Conservation (phyloP, 257 asterid species). For the Lithospermum erythrorhizon region DNA sequence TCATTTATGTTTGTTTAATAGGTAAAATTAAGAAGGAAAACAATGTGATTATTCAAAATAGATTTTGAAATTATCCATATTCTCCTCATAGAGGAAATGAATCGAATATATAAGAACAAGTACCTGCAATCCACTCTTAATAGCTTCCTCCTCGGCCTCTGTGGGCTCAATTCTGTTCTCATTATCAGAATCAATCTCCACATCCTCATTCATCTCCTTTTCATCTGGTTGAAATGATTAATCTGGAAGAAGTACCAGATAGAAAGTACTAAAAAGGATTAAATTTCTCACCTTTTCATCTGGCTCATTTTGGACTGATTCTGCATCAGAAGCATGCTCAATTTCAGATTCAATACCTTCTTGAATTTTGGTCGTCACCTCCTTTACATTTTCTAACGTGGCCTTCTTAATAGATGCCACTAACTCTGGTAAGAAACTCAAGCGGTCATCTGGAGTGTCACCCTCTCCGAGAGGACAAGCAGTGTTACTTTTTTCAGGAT, state of each 20-base stretch:
- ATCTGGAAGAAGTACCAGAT: background rate
- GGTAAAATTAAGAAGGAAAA: background rate
- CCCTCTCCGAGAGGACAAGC: constrained; percentile 9
- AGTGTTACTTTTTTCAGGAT: constrained; percentile 20
- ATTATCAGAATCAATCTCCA: constrained; percentile 63
- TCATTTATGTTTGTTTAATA: background rate
- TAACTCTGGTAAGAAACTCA: constrained; percentile 60
- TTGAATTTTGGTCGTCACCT: constrained; percentile 46
- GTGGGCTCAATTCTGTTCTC: constrained; percentile 84
- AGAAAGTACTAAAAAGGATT: background rate
- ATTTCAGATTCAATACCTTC: constrained; percentile 23
- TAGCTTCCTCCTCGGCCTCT: constrained; percentile 90
- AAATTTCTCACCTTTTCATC: constrained; percentile 43
- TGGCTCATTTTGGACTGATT: constrained; percentile 38
- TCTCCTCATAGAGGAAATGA: background rate
- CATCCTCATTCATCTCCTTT: constrained; percentile 54
- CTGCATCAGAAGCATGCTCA: constrained; percentile 22
- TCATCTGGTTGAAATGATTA: constrained; percentile 11
- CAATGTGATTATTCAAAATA: background rate
- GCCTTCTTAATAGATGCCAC: constrained; percentile 59
- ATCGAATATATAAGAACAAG: background rate
- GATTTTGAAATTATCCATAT: background rate
- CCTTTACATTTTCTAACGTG: constrained; percentile 40
- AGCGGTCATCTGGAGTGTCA: constrained; percentile 26
- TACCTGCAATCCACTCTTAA: constrained; percentile 93